Conservation (phyloP, 1,284 basidiomycete species). For the Ceratobasidium sp. region DNA sequence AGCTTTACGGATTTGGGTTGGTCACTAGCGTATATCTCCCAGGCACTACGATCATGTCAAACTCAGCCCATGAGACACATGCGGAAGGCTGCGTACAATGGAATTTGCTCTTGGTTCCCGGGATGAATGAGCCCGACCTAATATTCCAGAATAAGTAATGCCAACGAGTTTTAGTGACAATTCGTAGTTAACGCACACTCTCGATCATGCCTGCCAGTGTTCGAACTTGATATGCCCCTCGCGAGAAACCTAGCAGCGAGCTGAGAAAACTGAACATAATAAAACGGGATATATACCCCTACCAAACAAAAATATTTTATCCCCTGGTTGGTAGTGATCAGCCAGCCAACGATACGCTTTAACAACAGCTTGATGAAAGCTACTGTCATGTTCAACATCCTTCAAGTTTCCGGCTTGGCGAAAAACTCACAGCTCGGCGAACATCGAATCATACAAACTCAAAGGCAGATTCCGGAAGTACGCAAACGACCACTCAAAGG, state of each 20-base stretch:
- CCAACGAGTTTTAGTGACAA: not conserved
- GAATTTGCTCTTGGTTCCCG: conserved; percentile 54
- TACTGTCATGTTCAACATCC: conserved; percentile 8
- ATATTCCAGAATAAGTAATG: not conserved
- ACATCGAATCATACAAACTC: conserved; percentile 33
- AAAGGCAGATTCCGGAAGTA: not conserved
- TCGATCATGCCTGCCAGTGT: conserved; percentile 63
- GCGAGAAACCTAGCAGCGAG: conserved; percentile 61
- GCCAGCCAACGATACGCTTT: conserved; percentile 47
- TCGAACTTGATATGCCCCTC: conserved; percentile 65
- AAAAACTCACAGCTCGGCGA: conserved; percentile 43
- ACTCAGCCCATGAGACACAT: not conserved
- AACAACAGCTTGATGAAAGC: conserved; percentile 41
- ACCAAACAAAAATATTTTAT: conserved; percentile 48
- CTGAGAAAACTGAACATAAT: not conserved
- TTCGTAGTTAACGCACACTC: conserved; percentile 52
- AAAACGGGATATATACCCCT: not conserved
- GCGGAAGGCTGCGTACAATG: no score
- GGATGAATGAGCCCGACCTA: conserved; percentile 58
- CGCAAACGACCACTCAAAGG: conserved; percentile 14
- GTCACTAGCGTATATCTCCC: not conserved
- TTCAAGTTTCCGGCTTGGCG: no score
- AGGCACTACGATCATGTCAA: not conserved
- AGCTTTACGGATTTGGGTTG: not conserved
- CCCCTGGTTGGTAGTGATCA: conserved; percentile 42